phyloP scores from a whole-genome alignment of 2,329 filamentous ascomycete species.

The Epichloe scottii region DNA sequence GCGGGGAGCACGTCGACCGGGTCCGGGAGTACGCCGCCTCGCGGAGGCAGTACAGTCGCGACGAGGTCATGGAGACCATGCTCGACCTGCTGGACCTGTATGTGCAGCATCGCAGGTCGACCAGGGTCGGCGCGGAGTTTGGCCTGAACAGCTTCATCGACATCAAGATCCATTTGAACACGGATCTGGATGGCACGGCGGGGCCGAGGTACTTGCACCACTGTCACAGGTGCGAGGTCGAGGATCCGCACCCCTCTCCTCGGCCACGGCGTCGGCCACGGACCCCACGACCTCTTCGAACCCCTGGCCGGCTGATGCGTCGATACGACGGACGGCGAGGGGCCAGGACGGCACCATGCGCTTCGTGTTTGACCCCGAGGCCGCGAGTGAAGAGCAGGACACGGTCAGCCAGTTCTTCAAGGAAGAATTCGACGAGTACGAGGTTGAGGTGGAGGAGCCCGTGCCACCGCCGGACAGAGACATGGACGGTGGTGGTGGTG shows the following conservation, averaged over 20 bases:
- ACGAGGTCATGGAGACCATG: constrained; percentile 58
- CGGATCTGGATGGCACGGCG: constrained; percentile 55
- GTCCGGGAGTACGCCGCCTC: constrained; percentile 36
- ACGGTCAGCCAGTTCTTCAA: constrained; percentile 57
- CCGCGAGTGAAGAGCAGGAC: constrained; percentile 58
- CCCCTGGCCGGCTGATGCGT: constrained; percentile 23
- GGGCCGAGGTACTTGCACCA: constrained; percentile 52
- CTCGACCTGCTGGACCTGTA: constrained; percentile 88
- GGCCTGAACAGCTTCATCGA: constrained; percentile 70
- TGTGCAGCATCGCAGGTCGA: constrained; percentile 66
- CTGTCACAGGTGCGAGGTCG: constrained; percentile 38
- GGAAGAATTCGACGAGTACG: constrained; percentile 64
- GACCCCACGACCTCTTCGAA: constrained; percentile 20
- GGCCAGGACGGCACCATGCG: constrained; percentile 63
- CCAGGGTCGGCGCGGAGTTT: constrained; percentile 60
- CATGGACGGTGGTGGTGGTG: constrained; percentile 1
- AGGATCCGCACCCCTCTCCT: constrained; percentile 21
- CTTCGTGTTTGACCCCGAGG: constrained; percentile 75
- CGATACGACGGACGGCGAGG: constrained; percentile 22
- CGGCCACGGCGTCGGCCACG: constrained; percentile 11
- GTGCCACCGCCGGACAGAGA: constrained; percentile 22
- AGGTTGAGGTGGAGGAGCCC: constrained; percentile 62
- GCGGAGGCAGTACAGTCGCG: constrained; percentile 33
- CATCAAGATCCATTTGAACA: constrained; percentile 77
- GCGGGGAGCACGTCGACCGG: constrained; percentile 39